Conservation (phyloP, 495 filamentous ascomycete genomes). For the Letharia lupina region DNA sequence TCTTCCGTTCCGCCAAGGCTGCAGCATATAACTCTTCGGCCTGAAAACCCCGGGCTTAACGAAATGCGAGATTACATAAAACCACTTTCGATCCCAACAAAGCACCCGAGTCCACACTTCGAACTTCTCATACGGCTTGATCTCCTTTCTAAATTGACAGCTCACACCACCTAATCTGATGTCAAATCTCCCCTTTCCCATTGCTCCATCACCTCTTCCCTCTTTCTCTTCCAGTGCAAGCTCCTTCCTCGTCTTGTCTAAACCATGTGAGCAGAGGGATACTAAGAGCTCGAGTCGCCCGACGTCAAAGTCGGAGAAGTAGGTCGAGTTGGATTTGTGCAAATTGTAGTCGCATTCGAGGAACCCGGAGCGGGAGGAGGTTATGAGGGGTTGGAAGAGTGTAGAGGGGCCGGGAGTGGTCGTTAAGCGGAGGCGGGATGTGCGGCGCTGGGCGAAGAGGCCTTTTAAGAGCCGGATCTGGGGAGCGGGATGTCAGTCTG, state of each 20-base stretch:
- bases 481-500: not conserved
- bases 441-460: slow-evolving; percentile 17
- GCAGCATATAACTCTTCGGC: slow-evolving; percentile 21
- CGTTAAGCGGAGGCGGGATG: slow-evolving; percentile 15
- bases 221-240: slow-evolving; percentile 30
- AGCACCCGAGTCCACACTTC: slow-evolving; percentile 61
- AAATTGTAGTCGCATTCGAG: slow-evolving; percentile 59
- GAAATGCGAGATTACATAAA: slow-evolving; percentile 67
- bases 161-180: slow-evolving; percentile 54
- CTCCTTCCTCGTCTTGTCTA: slow-evolving; percentile 36
- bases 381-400: slow-evolving; percentile 49
- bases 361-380: slow-evolving; percentile 42
- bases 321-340: slow-evolving; percentile 68
- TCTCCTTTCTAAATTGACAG: slow-evolving; percentile 59
- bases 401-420: slow-evolving; percentile 13
- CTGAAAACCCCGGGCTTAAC: slow-evolving; percentile 47
- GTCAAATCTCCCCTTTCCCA: slow-evolving; percentile 24
- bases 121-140: slow-evolving; percentile 55
- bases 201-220: not conserved
- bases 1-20: slow-evolving; percentile 17
- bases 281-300: slow-evolving; percentile 55
- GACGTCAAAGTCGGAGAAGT: slow-evolving; percentile 66
- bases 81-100: slow-evolving; percentile 78
- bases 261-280: slow-evolving; percentile 50
- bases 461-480: slow-evolving; percentile 21